Evolutionary conservation across 2,329 filamentous ascomycete genomes (phyloP).

Genomic region (Cladosporium sp.): DNA sequence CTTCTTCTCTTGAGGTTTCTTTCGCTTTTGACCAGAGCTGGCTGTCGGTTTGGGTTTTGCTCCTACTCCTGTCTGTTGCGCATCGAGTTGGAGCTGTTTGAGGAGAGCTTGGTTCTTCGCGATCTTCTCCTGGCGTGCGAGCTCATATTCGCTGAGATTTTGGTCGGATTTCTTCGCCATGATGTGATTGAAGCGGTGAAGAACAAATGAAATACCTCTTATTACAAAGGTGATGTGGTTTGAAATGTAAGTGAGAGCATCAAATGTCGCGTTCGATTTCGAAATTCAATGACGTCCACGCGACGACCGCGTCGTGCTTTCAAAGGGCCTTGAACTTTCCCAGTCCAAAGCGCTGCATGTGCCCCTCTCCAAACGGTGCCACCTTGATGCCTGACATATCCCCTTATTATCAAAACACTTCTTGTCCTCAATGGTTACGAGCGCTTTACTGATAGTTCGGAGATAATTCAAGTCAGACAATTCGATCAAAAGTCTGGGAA

Average conservation of each 20-base stretch:
- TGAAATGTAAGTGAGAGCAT: no score
- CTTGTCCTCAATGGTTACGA: neutral
- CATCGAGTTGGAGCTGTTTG: slow-evolving; percentile 67
- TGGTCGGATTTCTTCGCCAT: slow-evolving; percentile 12
- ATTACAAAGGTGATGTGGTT: no score
- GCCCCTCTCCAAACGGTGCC: neutral
- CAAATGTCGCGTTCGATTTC: neutral
- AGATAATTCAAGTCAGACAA: neutral
- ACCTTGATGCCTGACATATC: neutral
- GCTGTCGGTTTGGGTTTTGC: slow-evolving; percentile 44
- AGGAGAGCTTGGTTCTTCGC: slow-evolving; percentile 79
- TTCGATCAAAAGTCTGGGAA: neutral
- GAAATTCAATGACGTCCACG: slow-evolving; percentile 3
- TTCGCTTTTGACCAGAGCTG: slow-evolving; percentile 36
- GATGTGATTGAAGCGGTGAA: neutral
- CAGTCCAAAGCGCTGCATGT: neutral
- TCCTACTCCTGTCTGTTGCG: slow-evolving; percentile 66
- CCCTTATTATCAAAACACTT: neutral
- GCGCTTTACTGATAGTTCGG: no score
- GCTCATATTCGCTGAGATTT: slow-evolving; percentile 80
- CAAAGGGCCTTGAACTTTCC: neutral
- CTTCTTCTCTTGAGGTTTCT: slow-evolving; percentile 37
- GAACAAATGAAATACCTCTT: no score
- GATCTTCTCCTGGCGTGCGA: slow-evolving; percentile 79
- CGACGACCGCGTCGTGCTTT: neutral